Percentiles rank a stretch among this genome's conserved stretches.
Evolutionary conservation across 306 rosid genomes (phyloP).

Genomic region (Echinosophora koreensis): DNA sequence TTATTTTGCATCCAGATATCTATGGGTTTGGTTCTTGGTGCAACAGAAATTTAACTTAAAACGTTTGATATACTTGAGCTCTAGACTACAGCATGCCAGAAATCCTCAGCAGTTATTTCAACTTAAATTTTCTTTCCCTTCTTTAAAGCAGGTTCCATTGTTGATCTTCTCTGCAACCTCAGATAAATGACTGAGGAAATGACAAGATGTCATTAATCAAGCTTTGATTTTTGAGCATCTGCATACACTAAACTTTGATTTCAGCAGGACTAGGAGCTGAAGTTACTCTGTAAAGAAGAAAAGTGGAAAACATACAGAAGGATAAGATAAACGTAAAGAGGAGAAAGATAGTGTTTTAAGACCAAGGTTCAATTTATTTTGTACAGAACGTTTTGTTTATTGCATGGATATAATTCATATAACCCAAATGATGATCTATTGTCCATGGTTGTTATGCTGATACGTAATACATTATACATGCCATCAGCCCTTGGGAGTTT

Average conservation of each 20-base stretch:
- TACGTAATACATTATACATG: conserved; percentile 42
- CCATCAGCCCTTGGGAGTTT: conserved; percentile 28
- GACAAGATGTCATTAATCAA: conserved; percentile 42
- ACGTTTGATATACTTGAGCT: conserved; percentile 15
- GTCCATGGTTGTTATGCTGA: conserved; percentile 39
- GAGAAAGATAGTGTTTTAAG: conserved; percentile 47
- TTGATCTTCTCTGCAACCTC: conserved; percentile 52
- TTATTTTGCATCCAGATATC: conserved; percentile 6
- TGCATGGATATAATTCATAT: conserved; percentile 57
- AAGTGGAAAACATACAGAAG: conserved; percentile 55
- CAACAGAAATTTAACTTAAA: conserved; percentile 23
- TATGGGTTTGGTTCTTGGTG: conserved; percentile 37
- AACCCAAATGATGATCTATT: conserved; percentile 50
- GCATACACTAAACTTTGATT: conserved; percentile 38
- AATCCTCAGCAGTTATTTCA: conserved; percentile 34
- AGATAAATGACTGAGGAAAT: conserved; percentile 46
- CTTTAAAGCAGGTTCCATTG: conserved; percentile 52
- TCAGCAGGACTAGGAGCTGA: conserved; percentile 57
- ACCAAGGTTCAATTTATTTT: conserved; percentile 56
- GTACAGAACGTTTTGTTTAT: conserved; percentile 65
- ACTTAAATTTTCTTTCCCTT: conserved; percentile 26
- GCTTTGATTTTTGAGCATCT: conserved; percentile 49
- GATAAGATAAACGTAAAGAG: conserved; percentile 51
- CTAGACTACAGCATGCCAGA: conserved; percentile 16
- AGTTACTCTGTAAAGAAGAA: conserved; percentile 65